Conservation (phyloP, 2,329 filamentous ascomycete genomes). For the Alternaria gansuensis region DNA sequence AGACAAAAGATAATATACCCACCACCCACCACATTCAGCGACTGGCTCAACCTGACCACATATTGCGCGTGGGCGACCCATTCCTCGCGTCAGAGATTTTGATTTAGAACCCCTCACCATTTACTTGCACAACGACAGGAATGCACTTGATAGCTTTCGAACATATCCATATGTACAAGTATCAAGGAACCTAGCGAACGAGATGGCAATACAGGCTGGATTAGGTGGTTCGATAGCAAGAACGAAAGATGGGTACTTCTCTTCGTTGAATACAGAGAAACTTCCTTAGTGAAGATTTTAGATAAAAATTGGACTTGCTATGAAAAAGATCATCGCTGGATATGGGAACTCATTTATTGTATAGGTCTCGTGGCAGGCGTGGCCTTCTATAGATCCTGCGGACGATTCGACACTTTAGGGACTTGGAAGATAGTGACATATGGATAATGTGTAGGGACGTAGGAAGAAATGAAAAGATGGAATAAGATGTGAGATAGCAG, state of each 20-base stretch:
- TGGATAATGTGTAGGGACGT: neutral
- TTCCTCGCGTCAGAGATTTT: no score
- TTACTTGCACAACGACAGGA: neutral
- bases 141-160: neutral
- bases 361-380: neutral
- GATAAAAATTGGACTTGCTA: neutral
- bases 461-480: neutral
- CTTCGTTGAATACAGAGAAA: neutral
- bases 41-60: neutral
- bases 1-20: neutral
- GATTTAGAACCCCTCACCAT: neutral
- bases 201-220: neutral
- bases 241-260: neutral
- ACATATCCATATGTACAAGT: neutral
- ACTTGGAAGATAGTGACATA: neutral
- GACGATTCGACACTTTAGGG: neutral
- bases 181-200: neutral
- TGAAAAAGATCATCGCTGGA: neutral
- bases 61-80: neutral
- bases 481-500: neutral
- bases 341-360: neutral
- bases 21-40: neutral
- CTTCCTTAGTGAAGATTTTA: neutral
- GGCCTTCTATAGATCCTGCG: neutral
- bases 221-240: neutral